phyloP scores from a whole-genome alignment of 2,329 filamentous ascomycete genomes.

The Proliferodiscus dingleyae region DNA sequence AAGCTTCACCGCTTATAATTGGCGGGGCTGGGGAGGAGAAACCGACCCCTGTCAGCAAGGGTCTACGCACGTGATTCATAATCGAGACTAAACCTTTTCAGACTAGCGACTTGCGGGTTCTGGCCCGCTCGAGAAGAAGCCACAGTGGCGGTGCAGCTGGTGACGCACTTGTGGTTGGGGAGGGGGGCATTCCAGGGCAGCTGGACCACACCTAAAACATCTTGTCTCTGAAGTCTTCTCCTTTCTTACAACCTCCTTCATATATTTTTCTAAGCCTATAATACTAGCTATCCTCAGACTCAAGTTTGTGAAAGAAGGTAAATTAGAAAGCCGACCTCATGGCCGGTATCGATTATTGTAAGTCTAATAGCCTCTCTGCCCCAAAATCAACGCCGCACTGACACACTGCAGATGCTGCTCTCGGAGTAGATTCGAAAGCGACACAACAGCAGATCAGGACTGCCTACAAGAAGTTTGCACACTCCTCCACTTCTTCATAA shows the following conservation, averaged over 20 bases:
- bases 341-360: conserved; percentile 37
- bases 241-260: too few relatives aligned
- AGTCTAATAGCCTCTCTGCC: conserved; percentile 16
- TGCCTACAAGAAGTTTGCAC: conserved; percentile 78
- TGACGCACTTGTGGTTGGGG: not conserved
- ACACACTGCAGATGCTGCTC: conserved; percentile 56
- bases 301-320: not conserved
- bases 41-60: not conserved
- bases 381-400: conserved; percentile 1
- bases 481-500: conserved; percentile 1
- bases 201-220: not conserved
- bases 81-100: not conserved
- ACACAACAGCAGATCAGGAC: conserved; percentile 80
- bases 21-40: conserved; percentile 11
- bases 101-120: not conserved
- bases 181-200: not conserved
- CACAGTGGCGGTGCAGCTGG: not conserved
- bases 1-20: conserved; percentile 13
- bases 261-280: too few relatives aligned
- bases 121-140: not conserved
- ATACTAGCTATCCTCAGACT: not conserved
- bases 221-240: not conserved
- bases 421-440: conserved; percentile 69
- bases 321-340: conserved; percentile 4
- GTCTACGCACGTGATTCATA: not conserved